phyloP scores from a whole-genome alignment of 2,329 filamentous ascomycete genomes.

The Emmonsia crescens region DNA sequence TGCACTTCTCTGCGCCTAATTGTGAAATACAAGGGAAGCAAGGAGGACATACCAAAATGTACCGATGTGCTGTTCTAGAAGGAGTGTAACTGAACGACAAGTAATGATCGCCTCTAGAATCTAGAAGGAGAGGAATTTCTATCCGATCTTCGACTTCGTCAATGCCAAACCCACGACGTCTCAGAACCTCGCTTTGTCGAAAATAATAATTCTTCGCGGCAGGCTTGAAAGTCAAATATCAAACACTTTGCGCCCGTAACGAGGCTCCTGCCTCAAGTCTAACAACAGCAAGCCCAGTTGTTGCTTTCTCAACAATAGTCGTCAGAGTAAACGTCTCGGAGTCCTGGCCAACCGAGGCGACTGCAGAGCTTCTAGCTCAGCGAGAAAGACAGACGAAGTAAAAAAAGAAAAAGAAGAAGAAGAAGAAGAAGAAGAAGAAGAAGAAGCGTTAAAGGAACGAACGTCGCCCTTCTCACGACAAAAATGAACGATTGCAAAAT shows the following conservation, averaged over 20 bases:
- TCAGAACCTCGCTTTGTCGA: slow-evolving; percentile 8
- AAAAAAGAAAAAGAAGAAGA: slow-evolving; percentile 10
- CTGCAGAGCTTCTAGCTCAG: slow-evolving; percentile 12
- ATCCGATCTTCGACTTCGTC: slow-evolving; percentile 3
- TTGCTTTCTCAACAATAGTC: background rate
- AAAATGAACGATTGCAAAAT: background rate
- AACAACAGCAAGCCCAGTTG: background rate
- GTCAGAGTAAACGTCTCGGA: background rate
- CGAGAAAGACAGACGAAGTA: slow-evolving; percentile 12
- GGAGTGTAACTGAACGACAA: background rate
- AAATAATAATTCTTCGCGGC: background rate
- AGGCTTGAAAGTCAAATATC: background rate
- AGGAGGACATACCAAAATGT: background rate
- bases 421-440: slow-evolving; percentile 13
- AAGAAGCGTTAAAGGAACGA: slow-evolving; percentile 6
- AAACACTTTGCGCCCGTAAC: background rate
- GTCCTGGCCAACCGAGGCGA: background rate
- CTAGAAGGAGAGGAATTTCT: background rate
- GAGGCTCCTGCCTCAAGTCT: background rate
- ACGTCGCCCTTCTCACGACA: background rate
- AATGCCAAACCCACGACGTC: slow-evolving; percentile 20
- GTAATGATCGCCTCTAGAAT: background rate
- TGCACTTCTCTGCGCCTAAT: background rate
- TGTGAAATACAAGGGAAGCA: background rate
- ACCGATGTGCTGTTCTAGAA: background rate